Conservation (phyloP, 2,329 filamentous ascomycete genomes). For the Penicillium concentricum region DNA sequence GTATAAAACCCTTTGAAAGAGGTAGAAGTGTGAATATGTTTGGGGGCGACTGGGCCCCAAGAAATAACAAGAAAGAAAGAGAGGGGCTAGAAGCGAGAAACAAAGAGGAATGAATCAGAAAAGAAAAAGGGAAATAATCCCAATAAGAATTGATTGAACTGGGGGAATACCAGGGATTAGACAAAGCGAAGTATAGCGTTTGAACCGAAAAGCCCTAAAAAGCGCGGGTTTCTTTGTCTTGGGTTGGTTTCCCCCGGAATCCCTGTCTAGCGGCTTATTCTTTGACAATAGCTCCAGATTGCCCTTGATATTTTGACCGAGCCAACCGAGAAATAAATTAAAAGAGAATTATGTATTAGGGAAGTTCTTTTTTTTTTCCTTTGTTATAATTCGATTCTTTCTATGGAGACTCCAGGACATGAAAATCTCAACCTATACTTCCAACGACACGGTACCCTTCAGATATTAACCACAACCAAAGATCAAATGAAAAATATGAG, state of each 20-base stretch:
- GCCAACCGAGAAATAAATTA: constrained; percentile 17
- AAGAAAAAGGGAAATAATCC: constrained; percentile 14
- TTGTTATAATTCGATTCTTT: not conserved
- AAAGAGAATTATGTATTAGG: too few species aligned
- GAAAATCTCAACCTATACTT: not conserved
- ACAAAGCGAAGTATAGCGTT: constrained; percentile 10
- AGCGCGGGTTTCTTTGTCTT: constrained; percentile 9
- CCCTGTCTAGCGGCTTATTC: constrained; percentile 15
- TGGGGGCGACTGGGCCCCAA: not conserved
- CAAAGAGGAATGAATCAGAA: constrained; percentile 8
- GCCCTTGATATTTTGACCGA: constrained; percentile 19
- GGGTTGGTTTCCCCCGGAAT: constrained; percentile 3
- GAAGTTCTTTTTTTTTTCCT: not conserved
- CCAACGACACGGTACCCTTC: constrained; percentile 2
- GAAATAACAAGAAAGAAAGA: constrained; percentile 16
- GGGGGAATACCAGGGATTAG: not conserved
- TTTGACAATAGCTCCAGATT: constrained; percentile 19
- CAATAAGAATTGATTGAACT: constrained; percentile 7
- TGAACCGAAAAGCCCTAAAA: constrained; percentile 10
- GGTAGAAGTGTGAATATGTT: constrained; percentile 12
- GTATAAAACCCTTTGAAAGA: constrained; percentile 13
- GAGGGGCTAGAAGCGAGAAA: not conserved
- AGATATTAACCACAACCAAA: not conserved
- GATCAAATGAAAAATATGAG: not conserved
- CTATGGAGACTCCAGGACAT: not conserved